phyloP scores from a whole-genome alignment of 2,329 filamentous ascomycete species.

The Penicillium sp. region DNA sequence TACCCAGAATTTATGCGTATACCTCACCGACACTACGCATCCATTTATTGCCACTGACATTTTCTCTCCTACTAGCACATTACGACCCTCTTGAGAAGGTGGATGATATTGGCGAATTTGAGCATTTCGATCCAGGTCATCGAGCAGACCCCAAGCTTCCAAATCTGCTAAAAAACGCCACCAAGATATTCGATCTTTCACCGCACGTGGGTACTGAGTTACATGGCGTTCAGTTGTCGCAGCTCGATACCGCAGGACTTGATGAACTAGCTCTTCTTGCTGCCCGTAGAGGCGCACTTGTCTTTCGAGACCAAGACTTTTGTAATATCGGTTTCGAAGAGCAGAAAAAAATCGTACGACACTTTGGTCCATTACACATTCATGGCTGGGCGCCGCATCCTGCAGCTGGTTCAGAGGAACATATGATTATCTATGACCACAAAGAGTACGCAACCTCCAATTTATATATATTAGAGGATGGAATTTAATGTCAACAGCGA shows the following conservation, averaged over 20 bases:
- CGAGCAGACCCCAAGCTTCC: background rate
- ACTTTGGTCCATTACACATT: background rate
- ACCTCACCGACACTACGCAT: background rate
- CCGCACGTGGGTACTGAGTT: slow-evolving; percentile 4
- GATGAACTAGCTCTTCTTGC: background rate
- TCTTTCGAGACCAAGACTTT: slow-evolving; percentile 1
- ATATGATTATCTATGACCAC: slow-evolving; percentile 6
- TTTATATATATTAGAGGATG: background rate
- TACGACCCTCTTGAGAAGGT: slow-evolving; percentile 1
- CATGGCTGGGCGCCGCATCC: slow-evolving; percentile 2
- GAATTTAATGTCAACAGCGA: background rate
- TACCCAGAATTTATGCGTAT: slow-evolving; percentile 1
- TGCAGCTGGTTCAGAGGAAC: background rate
- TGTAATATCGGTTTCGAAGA: background rate
- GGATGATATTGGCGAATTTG: background rate
- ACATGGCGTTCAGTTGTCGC: background rate
- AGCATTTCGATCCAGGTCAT: background rate
- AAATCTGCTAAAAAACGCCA: background rate
- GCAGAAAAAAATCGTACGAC: slow-evolving; percentile 1
- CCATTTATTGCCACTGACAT: background rate
- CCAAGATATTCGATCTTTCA: slow-evolving; percentile 2
- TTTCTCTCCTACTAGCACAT: background rate
- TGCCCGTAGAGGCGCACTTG: background rate
- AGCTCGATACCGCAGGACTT: background rate
- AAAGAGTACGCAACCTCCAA: background rate